A percentile compares a stretch with the other conserved stretches of the same genome.
These are phyloP conservation scores for Corynascus novoguineensis DNA, from an alignment of 495 filamentous ascomycete species.

Conservation along the genomic window DNA sequence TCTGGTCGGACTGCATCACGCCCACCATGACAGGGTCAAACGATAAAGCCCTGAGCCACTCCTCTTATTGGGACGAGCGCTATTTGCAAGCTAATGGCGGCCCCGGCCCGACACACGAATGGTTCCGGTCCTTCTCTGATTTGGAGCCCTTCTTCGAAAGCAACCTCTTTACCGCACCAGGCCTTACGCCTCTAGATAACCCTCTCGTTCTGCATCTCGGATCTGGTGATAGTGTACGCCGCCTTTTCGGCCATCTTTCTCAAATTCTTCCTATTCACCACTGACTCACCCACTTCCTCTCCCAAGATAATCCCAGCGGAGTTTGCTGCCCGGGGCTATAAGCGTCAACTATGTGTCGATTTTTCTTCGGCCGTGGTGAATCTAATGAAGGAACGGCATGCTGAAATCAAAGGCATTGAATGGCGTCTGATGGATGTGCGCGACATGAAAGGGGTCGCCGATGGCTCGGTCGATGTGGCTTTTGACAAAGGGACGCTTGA, in stretches of 20 bases:
- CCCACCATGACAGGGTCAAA: too few relatives aligned
- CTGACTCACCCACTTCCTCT: too few relatives aligned
- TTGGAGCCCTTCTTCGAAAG: constrained; percentile 44
- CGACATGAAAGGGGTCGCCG: constrained; percentile 35
- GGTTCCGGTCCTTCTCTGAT: constrained; percentile 47
- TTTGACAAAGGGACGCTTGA: constrained; percentile 61
- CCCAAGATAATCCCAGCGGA: constrained; percentile 46
- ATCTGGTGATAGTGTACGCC: constrained; percentile 53
- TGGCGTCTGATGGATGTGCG: constrained; percentile 53
- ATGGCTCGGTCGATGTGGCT: constrained; percentile 46
- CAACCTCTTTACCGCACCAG: constrained; percentile 32
- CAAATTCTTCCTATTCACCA: constrained; percentile 1
- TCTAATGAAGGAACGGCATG: constrained; percentile 43
- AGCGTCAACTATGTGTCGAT: constrained; percentile 52
- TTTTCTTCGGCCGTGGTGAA: constrained; percentile 52
- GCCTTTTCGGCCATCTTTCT: neutral
- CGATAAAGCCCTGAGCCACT: neutral
- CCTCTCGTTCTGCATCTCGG: constrained; percentile 51
- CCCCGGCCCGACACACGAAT: constrained; percentile 40
- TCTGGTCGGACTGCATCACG: too few relatives aligned
- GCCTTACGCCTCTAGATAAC: constrained; percentile 20
- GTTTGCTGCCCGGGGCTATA: constrained; percentile 45
- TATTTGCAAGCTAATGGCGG: constrained; percentile 34
- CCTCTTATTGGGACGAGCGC: constrained; percentile 47
- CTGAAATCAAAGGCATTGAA: constrained; percentile 31